Evolutionary conservation across 306 rosid genomes (phyloP), one percentile per base, ranked within the genome.

Genomic region (Lupinus albus): DNA sequence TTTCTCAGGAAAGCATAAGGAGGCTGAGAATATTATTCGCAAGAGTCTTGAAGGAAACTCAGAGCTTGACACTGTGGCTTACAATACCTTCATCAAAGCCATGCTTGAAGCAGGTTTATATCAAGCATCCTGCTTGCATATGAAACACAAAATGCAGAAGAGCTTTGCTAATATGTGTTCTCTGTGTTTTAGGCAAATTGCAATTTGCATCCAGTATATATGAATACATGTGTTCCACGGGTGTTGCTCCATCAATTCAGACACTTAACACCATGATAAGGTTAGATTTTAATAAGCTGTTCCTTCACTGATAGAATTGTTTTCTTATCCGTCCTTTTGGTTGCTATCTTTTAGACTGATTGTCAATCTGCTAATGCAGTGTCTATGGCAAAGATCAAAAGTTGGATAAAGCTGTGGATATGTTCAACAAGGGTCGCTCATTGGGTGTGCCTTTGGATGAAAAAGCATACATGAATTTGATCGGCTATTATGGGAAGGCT

Each of bases 11-110:
- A 84, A 84, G 75, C 80, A 92, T 79, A 77, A 59, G 76, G 93
- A 82, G 72, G 88, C 96, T 6, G 74, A 78, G 84, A 86, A 67
- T 64, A 68, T 89, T 51, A 76, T 92, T 74, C 61, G 35, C 50
- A 71, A 64, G 51, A 80, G 89, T 83, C 86, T 92, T 56, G 81
- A 84, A 76, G 75, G 68, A 45, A 76, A 65, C 75, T 2, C 60
- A 63, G 91, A 86, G 72, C 95, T 92, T n/a, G 98, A 92, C 75
- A 84, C 92, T 7, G 98, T 92, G 76, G 98, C 98, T 47, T 89
- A 84, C 82, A 92, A 89, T 74, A 85, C 95, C 71, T 92, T 92
- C 57, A 89, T 92, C 79, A 92, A 92, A 75, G 90, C 98, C 71
- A 87, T 87, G 98, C 90, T 89, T 67, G 83, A 66, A 80, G 87